Evolutionary conservation across 2,329 filamentous ascomycete genomes (phyloP).

Genomic region (Venturia effusa): DNA sequence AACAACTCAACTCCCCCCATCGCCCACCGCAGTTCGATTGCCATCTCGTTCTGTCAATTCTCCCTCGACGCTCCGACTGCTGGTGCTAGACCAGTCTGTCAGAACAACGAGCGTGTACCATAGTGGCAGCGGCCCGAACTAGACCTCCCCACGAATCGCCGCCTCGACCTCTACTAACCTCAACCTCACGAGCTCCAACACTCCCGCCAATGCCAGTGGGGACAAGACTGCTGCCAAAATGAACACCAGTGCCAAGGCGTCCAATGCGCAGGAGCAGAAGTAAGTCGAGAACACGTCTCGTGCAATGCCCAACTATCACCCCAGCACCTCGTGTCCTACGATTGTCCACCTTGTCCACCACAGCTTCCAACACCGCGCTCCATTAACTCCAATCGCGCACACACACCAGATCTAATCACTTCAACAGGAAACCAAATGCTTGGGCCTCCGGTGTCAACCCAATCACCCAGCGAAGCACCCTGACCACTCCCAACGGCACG

Average conservation of each 20-base stretch:
- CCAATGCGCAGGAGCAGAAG: constrained; percentile 32
- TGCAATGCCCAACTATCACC: background rate
- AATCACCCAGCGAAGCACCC: constrained; percentile 44
- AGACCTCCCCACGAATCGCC: background rate
- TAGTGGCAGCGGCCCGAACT: background rate
- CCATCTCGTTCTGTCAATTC: constrained; percentile 3
- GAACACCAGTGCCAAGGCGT: constrained; percentile 33
- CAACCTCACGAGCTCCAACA: background rate
- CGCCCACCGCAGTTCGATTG: constrained; percentile 5
- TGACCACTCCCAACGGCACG: constrained; percentile 43
- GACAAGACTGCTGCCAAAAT: constrained; percentile 38
- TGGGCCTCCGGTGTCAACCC: constrained; percentile 52
- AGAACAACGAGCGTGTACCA: background rate
- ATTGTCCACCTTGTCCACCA: background rate
- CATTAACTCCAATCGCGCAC: background rate
- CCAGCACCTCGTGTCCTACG: background rate
- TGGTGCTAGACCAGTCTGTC: background rate
- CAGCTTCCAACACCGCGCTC: background rate
- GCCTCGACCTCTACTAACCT: background rate
- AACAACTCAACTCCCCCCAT: constrained; percentile 3
- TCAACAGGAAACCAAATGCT: constrained; percentile 31
- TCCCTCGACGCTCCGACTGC: background rate
- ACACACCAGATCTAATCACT: background rate
- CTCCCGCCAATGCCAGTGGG: constrained; percentile 27
- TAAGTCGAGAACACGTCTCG: constrained; percentile 1